Evolutionary conservation across 179 eudicot species (phyloP).

Genomic region (Patellifolia procumbens): DNA sequence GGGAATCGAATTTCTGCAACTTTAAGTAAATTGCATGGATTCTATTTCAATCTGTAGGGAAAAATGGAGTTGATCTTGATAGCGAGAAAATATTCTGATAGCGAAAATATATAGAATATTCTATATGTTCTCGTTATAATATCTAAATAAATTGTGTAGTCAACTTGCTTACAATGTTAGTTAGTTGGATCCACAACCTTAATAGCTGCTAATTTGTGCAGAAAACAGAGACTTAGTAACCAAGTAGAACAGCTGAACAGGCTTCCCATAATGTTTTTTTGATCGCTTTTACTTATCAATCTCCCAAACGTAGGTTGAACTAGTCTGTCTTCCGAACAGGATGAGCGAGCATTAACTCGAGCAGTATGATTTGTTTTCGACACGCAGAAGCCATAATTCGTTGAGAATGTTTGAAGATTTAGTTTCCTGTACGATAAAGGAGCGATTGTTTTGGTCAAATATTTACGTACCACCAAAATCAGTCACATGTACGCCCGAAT

Average conservation of each 20-base stretch:
- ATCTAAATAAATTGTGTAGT: constrained; percentile 10
- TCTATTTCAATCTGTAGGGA: not conserved
- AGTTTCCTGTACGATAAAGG: too few relatives aligned
- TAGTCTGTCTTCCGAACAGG: constrained; percentile 2
- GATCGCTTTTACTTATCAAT: constrained; percentile 6
- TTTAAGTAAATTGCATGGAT: not conserved
- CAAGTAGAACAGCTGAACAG: constrained; percentile 22
- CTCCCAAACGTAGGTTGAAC: constrained; percentile 12
- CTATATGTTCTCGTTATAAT: too few relatives aligned
- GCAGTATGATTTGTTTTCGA: too few relatives aligned
- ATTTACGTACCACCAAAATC: too few relatives aligned
- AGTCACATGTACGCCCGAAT: too few relatives aligned
- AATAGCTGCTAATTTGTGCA: not conserved
- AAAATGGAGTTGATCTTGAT: not conserved
- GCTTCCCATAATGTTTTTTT: constrained; percentile 24
- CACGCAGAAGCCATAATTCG: too few relatives aligned
- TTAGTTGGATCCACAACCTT: not conserved
- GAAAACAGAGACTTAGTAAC: constrained; percentile 2
- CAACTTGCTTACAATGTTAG: not conserved
- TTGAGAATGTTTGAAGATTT: too few relatives aligned
- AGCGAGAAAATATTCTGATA: too few relatives aligned
- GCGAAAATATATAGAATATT: too few relatives aligned
- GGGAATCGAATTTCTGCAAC: too few relatives aligned
- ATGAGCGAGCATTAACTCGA: too few relatives aligned
- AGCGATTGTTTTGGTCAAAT: too few relatives aligned